These are phyloP conservation scores for Pichia eremophila DNA, from an alignment of 805 yeast species.

Conservation along the genomic window DNA sequence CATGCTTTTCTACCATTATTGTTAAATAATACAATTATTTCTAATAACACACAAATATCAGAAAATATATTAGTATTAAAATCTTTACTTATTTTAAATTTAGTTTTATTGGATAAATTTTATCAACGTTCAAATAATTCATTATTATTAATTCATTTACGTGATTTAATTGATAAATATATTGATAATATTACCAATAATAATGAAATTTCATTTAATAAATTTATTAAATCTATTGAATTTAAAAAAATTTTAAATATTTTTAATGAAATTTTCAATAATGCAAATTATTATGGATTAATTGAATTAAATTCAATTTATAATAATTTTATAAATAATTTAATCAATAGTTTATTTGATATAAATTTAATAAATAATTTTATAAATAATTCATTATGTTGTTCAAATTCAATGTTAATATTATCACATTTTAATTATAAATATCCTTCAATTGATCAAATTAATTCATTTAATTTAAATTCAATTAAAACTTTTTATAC, in stretches of 20 bases:
- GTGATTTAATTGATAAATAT: neutral
- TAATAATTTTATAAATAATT: neutral
- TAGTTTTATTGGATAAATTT: conserved; percentile 10
- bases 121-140: conserved; percentile 7
- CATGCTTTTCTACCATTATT: too few species aligned
- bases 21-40: too few species aligned
- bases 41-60: too few species aligned
- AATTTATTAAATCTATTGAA: neutral
- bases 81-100: neutral
- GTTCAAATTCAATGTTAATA: neutral
- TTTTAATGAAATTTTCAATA: neutral
- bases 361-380: too few species aligned
- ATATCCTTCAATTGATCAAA: neutral
- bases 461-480: neutral
- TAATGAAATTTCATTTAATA: too few species aligned
- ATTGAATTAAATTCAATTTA: neutral
- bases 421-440: neutral
- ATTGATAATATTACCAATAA: too few species aligned
- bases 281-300: neutral
- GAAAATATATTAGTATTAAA: neutral
- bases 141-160: conserved; percentile 6
- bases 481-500: neutral
- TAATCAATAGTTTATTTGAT: neutral
- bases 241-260: neutral
- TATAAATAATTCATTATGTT: neutral